phyloP scores from a whole-genome alignment of 2,329 filamentous ascomycete species.

The Phialophora expanda region DNA sequence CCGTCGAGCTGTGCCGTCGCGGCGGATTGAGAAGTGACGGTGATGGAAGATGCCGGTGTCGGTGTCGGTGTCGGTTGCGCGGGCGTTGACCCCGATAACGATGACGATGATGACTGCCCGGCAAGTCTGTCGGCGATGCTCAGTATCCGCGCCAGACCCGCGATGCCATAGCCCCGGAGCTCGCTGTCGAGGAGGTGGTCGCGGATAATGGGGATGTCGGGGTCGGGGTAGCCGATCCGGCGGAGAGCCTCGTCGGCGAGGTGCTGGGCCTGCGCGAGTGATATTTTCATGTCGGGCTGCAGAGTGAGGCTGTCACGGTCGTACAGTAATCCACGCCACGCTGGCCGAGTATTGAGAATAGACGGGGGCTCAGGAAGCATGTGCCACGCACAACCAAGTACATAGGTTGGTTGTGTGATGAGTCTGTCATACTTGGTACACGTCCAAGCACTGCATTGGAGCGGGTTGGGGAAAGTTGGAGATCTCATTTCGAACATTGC shows the following conservation, averaged over 20 bases:
- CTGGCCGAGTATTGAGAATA: no score
- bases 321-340: no score
- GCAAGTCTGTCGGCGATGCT: conserved; percentile 24
- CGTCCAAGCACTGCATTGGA: not conserved
- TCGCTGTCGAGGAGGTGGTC: conserved; percentile 32
- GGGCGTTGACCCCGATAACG: not conserved
- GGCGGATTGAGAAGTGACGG: conserved; percentile 17
- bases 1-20: conserved; percentile 29
- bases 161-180: conserved; percentile 31
- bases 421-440: no score
- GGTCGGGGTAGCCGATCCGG: conserved; percentile 18
- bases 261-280: conserved; percentile 3
- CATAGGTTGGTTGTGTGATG: no score
- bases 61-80: not conserved
- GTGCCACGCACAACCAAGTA: no score
- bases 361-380: not conserved
- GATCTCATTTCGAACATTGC: not conserved
- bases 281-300: conserved; percentile 3
- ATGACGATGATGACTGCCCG: not conserved
- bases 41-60: conserved; percentile 1
- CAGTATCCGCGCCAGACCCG: conserved; percentile 28
- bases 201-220: conserved; percentile 19
- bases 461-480: not conserved
- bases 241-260: conserved; percentile 16
- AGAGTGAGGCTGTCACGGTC: not conserved